Evolutionary conservation across 495 filamentous ascomycete genomes (phyloP).

Genomic region (Parachaetomium inaequale): DNA sequence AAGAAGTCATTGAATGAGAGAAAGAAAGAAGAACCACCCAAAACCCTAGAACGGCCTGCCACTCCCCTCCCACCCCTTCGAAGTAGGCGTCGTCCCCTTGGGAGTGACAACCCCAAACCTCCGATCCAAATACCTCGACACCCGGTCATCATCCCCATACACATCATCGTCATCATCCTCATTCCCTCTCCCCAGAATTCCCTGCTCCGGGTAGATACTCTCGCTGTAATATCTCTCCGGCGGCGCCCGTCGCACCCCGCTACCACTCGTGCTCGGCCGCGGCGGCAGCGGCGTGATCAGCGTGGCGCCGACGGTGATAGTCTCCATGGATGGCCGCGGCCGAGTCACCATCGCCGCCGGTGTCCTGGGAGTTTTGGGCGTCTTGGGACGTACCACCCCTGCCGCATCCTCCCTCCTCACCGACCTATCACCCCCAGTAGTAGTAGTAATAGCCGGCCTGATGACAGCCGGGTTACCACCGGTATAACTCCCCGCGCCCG

Average conservation of each 20-base stretch:
- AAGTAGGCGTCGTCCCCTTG: conserved; percentile 16
- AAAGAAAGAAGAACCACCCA: background rate
- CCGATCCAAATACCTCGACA: conserved; percentile 12
- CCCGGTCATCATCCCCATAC: conserved; percentile 11
- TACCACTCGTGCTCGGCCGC: conserved; percentile 22
- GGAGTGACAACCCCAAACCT: conserved; percentile 21
- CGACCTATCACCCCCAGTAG: too few species aligned
- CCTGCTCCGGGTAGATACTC: conserved; percentile 30
- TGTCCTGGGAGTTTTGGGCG: background rate
- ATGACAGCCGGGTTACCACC: too few species aligned
- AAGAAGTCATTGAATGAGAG: background rate
- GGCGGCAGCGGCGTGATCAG: conserved; percentile 1
- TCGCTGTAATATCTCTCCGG: conserved; percentile 31
- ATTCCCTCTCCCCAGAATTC: background rate
- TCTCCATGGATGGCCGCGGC: conserved; percentile 17
- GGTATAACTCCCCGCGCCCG: conserved; percentile 25
- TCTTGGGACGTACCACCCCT: background rate
- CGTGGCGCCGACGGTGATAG: conserved; percentile 12
- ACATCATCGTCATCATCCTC: conserved; percentile 4
- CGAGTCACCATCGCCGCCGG: background rate
- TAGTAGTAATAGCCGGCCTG: too few species aligned
- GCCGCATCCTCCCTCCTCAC: too few species aligned
- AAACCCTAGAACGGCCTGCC: conserved; percentile 14
- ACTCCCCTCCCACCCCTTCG: conserved; percentile 16
- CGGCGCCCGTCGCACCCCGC: background rate